Conservation (phyloP, 805 yeast species). For the Pichia eremophila region DNA sequence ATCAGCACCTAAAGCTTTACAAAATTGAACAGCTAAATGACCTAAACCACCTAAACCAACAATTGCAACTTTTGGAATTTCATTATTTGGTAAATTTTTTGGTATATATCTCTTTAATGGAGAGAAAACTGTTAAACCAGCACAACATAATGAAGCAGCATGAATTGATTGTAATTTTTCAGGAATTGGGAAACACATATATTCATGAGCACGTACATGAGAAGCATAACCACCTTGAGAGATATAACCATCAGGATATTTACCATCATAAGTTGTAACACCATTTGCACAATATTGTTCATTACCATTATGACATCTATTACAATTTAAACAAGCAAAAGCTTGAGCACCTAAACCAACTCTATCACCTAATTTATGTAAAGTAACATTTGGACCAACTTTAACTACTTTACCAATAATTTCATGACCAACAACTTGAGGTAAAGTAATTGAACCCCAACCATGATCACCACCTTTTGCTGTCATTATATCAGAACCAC, state of each 20-base stretch:
- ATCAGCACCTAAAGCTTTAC: conserved; percentile 38
- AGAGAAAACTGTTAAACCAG: conserved; percentile 42
- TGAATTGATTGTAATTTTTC: conserved; percentile 30
- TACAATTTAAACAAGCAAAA: conserved; percentile 29
- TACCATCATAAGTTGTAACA: conserved; percentile 34
- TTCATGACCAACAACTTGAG: conserved; percentile 45
- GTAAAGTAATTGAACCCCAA: conserved; percentile 35
- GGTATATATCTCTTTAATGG: conserved; percentile 35
- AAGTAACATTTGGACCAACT: conserved; percentile 28
- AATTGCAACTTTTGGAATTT: conserved; percentile 30
- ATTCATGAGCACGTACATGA: conserved; percentile 38
- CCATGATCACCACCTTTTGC: conserved; percentile 35
- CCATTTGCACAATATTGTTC: conserved; percentile 37
- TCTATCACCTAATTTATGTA: conserved; percentile 34
- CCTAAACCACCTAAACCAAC: conserved; percentile 41
- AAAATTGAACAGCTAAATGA: conserved; percentile 36
- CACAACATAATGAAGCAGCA: conserved; percentile 44
- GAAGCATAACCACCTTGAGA: conserved; percentile 39
- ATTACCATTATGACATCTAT: conserved; percentile 29
- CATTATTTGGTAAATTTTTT: conserved; percentile 21
- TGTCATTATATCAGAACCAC: conserved; percentile 55
- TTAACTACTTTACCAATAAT: conserved; percentile 33
- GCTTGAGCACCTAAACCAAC: conserved; percentile 40
- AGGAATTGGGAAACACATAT: conserved; percentile 38
- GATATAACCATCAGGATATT: conserved; percentile 28